Evolutionary conservation across 2,329 filamentous ascomycete genomes (phyloP), one percentile per base, ranked within the genome.

Genomic region (Gliomastix tumulicola): DNA sequence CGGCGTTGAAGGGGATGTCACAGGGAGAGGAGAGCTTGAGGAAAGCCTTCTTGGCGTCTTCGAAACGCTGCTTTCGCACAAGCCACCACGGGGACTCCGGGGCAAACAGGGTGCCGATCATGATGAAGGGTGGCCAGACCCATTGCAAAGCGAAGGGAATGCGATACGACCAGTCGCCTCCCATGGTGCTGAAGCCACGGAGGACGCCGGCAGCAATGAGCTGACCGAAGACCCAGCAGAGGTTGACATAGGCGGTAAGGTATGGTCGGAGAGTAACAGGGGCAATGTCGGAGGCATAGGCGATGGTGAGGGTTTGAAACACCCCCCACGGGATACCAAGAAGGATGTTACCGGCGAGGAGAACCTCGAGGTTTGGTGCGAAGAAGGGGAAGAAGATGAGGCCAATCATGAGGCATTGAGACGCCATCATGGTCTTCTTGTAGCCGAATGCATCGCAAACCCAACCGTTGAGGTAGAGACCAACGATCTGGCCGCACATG

Each of bases 231-330:
- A 65, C 63, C 62, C 67, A 72, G 50, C 67, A 71, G 32, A 72
- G 54, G 42, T 72, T 72, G 41, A 66, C 59, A 30, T 68, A 69
- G 1, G 59, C 63, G 3, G 65, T 62, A 6, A 61, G 39, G 22
- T 58, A 61, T 5, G 59, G 19, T 4, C 40, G 38, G n/a, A 28
- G 40, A 5, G 49, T 40, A 7, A 84, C 71, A 1, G 81, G 81
- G 47, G 78, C 82, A 32, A 84, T 78, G 49, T 84, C 79, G 28
- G 74, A 74, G 8, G 77, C 78, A 43, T 83, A 83, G 3, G 78
- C 74, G 35, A 74, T 66, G 23, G 68, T 70, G 20, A 74, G 53
- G n/a, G 62, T 56, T 37, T 72, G 68, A 54, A 76, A 69, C 21
- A 71, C 62, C 13, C 67, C 67, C 62, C 69, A 74, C 0, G 71